Evolutionary conservation across 805 yeast genomes (phyloP).

Genomic region (Zygoascus flipseniorum): DNA sequence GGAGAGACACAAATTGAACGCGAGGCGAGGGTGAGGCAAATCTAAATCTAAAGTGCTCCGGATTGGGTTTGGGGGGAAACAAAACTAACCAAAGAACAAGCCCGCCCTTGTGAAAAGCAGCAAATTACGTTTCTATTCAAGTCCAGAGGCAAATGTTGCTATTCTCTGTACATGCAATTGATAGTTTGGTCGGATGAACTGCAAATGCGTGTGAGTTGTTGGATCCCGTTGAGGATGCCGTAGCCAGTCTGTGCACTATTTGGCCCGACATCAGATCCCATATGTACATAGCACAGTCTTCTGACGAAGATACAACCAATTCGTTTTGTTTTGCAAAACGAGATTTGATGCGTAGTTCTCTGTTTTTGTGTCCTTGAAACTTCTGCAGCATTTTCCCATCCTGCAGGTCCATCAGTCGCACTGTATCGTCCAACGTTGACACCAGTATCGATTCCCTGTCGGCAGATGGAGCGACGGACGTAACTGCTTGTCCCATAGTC

Average conservation of each 20-base stretch:
- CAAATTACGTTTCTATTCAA: neutral
- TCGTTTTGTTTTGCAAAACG: conserved; percentile 18
- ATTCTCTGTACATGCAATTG: neutral
- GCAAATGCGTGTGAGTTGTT: conserved; percentile 9
- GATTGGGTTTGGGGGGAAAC: too few species aligned
- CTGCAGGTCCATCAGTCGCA: conserved; percentile 21
- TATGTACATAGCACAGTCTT: conserved; percentile 21
- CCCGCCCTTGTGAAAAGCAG: neutral
- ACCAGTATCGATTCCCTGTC: conserved; percentile 15
- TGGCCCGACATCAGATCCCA: conserved; percentile 23
- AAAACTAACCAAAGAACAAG: too few species aligned
- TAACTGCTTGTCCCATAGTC: conserved; percentile 23
- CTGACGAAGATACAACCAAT: conserved; percentile 22
- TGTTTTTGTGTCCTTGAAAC: conserved; percentile 21
- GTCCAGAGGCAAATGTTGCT: neutral
- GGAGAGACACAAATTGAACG: neutral
- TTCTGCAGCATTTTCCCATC: conserved; percentile 20
- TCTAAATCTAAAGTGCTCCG: too few species aligned
- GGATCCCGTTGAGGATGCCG: neutral
- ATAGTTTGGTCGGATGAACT: conserved; percentile 4
- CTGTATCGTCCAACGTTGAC: conserved; percentile 21
- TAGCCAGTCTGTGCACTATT: conserved; percentile 4
- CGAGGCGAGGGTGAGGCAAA: neutral
- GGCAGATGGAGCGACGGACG: conserved; percentile 13
- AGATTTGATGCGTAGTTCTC: conserved; percentile 19